Evolutionary conservation across 2,329 filamentous ascomycete species (phyloP).

Genomic region (Cladorrhinum sp.): DNA sequence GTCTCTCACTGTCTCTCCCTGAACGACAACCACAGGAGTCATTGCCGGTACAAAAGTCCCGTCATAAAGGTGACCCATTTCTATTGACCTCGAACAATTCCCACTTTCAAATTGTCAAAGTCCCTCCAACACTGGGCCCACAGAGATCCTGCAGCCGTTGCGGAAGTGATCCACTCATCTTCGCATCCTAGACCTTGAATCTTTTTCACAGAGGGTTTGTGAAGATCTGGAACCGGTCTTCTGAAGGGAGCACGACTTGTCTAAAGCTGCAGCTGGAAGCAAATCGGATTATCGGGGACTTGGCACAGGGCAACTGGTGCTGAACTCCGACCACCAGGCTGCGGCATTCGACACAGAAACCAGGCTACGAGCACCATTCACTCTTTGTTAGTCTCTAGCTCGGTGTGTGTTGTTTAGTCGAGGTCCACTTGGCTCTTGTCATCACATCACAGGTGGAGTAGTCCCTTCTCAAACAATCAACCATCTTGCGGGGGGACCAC

Average conservation of each 20-base stretch:
- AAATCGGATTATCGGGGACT: not conserved
- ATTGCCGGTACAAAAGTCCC: not conserved
- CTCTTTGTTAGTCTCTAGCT: not conserved
- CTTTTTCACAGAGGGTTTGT: not conserved
- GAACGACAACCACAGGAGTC: not conserved
- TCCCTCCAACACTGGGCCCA: not conserved
- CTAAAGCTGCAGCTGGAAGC: not conserved
- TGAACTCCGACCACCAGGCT: not conserved
- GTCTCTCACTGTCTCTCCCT: not conserved
- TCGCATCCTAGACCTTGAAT: conserved; percentile 5
- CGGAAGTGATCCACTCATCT: conserved; percentile 1
- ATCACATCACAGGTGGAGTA: not conserved
- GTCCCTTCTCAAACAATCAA: not conserved
- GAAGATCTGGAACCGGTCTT: not conserved
- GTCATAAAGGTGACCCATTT: not conserved
- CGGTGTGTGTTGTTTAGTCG: not conserved
- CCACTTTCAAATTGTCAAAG: not conserved
- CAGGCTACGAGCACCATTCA: not conserved
- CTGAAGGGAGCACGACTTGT: not conserved
- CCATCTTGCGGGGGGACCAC: not conserved
- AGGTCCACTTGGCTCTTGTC: not conserved
- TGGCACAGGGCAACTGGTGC: not conserved
- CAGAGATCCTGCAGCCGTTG: conserved; percentile 1
- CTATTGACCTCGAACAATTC: not conserved
- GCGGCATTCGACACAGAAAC: not conserved